Base-by-base conservation (phyloP, 768 basidiomycete species). In the Trametes coccinea region DNA sequence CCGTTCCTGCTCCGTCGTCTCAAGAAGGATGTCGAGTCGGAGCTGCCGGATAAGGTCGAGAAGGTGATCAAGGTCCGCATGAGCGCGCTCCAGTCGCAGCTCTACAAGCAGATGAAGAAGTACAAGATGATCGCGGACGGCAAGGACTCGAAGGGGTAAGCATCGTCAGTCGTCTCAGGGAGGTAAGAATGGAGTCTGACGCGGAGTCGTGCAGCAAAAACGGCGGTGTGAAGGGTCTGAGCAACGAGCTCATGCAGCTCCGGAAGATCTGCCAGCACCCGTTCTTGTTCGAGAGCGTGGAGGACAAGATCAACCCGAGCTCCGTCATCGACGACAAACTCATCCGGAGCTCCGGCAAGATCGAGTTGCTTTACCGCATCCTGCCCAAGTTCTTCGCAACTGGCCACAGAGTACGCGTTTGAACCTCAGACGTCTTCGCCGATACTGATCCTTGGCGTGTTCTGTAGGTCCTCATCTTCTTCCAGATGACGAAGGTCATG, bases 401-500 rank as follows among this genome's bases (percentile, higher is more conserved):
- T 5, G 91, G 89, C 4, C 97, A 98, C 78, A 87, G 95, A 71
- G 93, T 92, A 70, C 49, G 84, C 66, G 17, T 29, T 39, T 45
- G 9, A 46, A 2, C 5, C 17, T 22, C 13, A 5, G 2, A 2
- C 11, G 22, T 17, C 53, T 16, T 11, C 17, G 0, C 9, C 41
- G 1, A 4, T 41, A 4, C 39, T 16, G 40, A 6, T 50, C n/a
- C 22, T 22, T 22, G 22, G 17, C 40, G 66, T 39, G 10, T 62
- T 54, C 27, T 44, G 0, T 65, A 94, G 91, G 93, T 96, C 48
- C 86, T 99, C 59, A 98, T 99, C 68, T 98, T 99, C 86, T 98
- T 98, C 88, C 97, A 99, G 76, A 98, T 98, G 97, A 98, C 95
- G 14, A 92, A 94, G 71, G 93, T 98, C 68, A 97, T 98, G 95